Conservation (phyloP, 805 yeast species). For the Pachysolen tannophilus region DNA sequence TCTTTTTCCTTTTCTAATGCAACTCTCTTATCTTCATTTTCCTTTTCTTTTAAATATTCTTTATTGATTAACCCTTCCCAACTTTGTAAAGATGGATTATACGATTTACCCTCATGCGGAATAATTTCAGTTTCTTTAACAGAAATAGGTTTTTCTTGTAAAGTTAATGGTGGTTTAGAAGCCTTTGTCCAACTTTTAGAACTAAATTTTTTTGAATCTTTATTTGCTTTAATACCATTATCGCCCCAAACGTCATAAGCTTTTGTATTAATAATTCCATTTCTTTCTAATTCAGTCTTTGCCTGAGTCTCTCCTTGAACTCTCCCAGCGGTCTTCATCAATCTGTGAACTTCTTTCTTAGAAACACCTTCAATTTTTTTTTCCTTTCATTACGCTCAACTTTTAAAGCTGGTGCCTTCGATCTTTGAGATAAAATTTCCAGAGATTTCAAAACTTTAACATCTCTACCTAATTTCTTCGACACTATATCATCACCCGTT, state of each 20-base stretch:
- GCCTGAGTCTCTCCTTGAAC: conserved; percentile 44
- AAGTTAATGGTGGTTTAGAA: conserved; percentile 45
- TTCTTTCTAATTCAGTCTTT: conserved; percentile 47
- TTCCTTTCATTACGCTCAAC: conserved; percentile 28
- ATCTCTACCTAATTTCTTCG: conserved; percentile 31
- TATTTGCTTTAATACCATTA: conserved; percentile 16
- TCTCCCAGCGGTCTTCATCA: conserved; percentile 74
- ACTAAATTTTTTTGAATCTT: conserved; percentile 14
- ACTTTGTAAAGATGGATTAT: conserved; percentile 77
- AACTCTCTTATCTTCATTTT: conserved; percentile 56
- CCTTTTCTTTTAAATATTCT: conserved; percentile 61
- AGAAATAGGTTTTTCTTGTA: conserved; percentile 41
- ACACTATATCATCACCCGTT: conserved; percentile 42
- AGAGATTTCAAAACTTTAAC: conserved; percentile 29
- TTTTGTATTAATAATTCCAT: conserved; percentile 50
- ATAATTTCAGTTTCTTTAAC: conserved; percentile 41
- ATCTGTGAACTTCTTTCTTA: conserved; percentile 51
- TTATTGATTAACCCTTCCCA: conserved; percentile 69
- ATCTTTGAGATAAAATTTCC: conserved; percentile 65
- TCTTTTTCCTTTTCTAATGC: conserved; percentile 55
- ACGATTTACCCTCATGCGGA: conserved; percentile 86
- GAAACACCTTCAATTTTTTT: conserved; percentile 52
- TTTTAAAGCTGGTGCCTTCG: conserved; percentile 65
- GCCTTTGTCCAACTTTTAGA: conserved; percentile 45
- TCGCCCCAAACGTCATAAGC: conserved; percentile 62